Conservation (phyloP, 2,329 filamentous ascomycete genomes). For the Biscogniauxia sp. region DNA sequence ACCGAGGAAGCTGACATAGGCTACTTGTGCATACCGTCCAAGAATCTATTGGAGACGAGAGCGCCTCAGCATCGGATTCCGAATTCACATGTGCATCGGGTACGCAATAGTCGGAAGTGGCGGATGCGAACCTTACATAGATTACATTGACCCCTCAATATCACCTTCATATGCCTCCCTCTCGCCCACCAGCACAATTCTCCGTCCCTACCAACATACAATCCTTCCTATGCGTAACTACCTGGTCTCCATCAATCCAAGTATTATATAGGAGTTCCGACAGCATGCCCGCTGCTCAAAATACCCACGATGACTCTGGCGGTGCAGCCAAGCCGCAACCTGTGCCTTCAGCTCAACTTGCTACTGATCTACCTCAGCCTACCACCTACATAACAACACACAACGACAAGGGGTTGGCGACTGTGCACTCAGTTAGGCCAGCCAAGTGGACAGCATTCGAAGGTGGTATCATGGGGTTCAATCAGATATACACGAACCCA, state of each 20-base stretch:
- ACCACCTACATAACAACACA: conserved; percentile 31
- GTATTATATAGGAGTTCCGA: not conserved
- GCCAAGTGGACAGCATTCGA: conserved; percentile 33
- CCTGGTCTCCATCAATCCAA: not conserved
- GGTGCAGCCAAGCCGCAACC: conserved; percentile 2
- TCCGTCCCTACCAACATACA: not conserved
- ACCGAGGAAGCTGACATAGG: not conserved
- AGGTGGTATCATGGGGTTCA: conserved; percentile 35
- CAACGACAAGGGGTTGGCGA: conserved; percentile 31
- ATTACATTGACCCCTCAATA: not conserved
- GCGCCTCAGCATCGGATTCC: not conserved
- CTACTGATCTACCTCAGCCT: conserved; percentile 16
- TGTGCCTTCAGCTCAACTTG: conserved; percentile 10
- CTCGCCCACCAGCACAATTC: not conserved
- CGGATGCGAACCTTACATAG: not conserved
- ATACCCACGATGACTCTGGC: not conserved
- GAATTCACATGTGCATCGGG: not conserved
- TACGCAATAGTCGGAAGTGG: not conserved
- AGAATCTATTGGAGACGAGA: not conserved
- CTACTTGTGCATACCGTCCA: not conserved
- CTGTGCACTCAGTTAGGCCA: conserved; percentile 32
- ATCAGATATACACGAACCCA: conserved; percentile 41
- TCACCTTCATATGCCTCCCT: not conserved
- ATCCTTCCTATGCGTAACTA: not conserved
- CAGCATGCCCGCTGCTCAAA: conserved; percentile 9